Evolutionary conservation across 495 filamentous ascomycete species (phyloP).

Genomic region (Neurospora sublineolata): DNA sequence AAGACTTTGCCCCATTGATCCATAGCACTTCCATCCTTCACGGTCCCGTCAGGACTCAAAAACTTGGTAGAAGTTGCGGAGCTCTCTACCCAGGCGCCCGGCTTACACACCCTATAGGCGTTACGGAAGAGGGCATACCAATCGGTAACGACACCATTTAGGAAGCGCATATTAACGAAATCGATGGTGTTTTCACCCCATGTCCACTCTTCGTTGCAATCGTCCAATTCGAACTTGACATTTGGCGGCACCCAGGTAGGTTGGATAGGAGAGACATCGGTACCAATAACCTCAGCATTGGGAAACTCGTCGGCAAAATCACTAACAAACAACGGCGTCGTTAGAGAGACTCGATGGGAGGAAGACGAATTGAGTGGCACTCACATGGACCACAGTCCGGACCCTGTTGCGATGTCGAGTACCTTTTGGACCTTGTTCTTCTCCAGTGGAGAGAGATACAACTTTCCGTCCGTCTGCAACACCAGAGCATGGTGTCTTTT

Average conservation of each 20-base stretch:
- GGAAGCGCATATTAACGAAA: constrained; percentile 48
- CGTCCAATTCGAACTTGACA: constrained; percentile 40
- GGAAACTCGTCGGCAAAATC: constrained; percentile 39
- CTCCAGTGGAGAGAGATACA: constrained; percentile 25
- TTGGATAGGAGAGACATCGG: constrained; percentile 43
- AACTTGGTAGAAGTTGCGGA: constrained; percentile 30
- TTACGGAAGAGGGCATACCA: constrained; percentile 36
- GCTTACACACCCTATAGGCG: constrained; percentile 16
- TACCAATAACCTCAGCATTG: constrained; percentile 33
- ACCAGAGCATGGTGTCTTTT: constrained; percentile 23
- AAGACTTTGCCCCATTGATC: constrained; percentile 32
- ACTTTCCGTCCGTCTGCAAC: constrained; percentile 28
- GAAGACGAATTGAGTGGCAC: neutral
- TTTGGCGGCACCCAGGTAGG: constrained; percentile 44
- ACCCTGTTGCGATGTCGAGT: constrained; percentile 63
- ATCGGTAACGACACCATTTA: constrained; percentile 45
- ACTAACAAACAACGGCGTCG: neutral
- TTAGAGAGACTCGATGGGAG: neutral
- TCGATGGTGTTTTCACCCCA: constrained; percentile 45
- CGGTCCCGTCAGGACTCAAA: constrained; percentile 37
- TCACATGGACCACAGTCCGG: constrained; percentile 35
- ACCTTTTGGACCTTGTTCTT: constrained; percentile 27
- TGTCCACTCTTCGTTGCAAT: constrained; percentile 44
- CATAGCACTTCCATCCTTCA: constrained; percentile 31
- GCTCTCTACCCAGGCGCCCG: constrained; percentile 32